Evolutionary conservation across 2,329 filamentous ascomycete species (phyloP), one percentile per base, ranked within the genome.

Genomic region (Claviceps quebecensis): DNA sequence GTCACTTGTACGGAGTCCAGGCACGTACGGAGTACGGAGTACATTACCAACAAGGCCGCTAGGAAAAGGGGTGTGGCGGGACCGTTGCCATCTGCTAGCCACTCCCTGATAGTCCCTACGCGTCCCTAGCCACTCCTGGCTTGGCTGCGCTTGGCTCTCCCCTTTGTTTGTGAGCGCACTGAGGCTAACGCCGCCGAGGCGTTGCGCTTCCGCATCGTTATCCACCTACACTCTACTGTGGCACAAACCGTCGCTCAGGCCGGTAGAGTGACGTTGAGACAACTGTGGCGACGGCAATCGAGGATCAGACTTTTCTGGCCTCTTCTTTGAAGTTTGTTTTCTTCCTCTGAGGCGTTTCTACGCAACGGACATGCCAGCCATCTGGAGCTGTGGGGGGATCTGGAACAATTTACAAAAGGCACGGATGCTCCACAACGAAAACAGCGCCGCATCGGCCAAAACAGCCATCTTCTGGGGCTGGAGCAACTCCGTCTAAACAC

Each of bases 391-490:
- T 34, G 29, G 9, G 26, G 26, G 26, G 29, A 11, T 34, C 29
- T 34, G 29, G 29, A 11, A 34, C 29, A n/a, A n/a, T n/a, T n/a
- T n/a, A n/a, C n/a, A 34, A 34, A 34, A 34, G 29, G 39, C 9
- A 22, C 39, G 39, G 39, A 22, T 19, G 17, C 39, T 19, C 39
- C 39, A 5, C 39, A 22, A 13, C 8, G 5, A 5, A 43, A 37
- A 29, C 44, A 26, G 26, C 50, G 50, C 53, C 50, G 48, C 45
- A 45, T 47, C 46, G 43, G 50, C 50, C 50, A 34, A 44, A 52
- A 52, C 45, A 34, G 46, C 50, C 50, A 47, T 16, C 34, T 41
- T 29, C 9, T 7, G 26, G 13, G 29, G n/a, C 43, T 41, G 19
- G 14, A 17, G 43, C 40, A 37, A n/a, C 11, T 11, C n/a, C 9